Evolutionary conservation across 495 filamentous ascomycete species (phyloP).

Genomic region (Parathielavia appendiculata): DNA sequence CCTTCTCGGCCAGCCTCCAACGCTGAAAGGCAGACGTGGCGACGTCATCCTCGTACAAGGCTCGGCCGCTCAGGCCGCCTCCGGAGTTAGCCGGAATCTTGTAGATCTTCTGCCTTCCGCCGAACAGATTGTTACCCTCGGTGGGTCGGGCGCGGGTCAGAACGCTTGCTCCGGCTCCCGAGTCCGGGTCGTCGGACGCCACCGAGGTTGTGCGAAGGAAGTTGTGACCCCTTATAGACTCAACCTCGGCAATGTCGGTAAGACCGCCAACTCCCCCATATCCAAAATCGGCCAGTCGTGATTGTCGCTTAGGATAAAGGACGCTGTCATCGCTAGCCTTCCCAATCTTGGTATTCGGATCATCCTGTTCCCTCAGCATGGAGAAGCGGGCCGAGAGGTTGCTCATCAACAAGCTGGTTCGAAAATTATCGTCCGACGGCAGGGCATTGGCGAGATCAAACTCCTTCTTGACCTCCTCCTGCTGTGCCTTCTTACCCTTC

Average conservation of each 20-base stretch:
- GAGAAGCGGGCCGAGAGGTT: constrained; percentile 93
- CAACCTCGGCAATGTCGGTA: constrained; percentile 82
- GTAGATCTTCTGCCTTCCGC: constrained; percentile 93
- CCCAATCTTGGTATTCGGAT: constrained; percentile 77
- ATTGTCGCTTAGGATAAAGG: constrained; percentile 73
- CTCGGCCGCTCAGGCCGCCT: constrained; percentile 60
- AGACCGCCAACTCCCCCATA: constrained; percentile 51
- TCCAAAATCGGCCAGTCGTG: constrained; percentile 56
- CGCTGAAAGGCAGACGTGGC: constrained; percentile 74
- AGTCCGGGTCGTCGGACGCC: constrained; percentile 63
- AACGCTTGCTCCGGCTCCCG: constrained; percentile 53
- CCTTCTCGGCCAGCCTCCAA: constrained; percentile 52
- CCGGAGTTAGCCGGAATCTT: constrained; percentile 63
- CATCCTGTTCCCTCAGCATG: constrained; percentile 91
- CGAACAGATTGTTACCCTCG: constrained; percentile 92
- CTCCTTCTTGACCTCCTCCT: constrained; percentile 55
- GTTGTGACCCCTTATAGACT: constrained; percentile 60
- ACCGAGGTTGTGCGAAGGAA: constrained; percentile 49
- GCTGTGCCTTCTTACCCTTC: constrained; percentile 52
- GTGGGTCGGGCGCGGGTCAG: constrained; percentile 79
- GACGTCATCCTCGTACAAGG: constrained; percentile 82
- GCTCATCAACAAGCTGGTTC: constrained; percentile 95
- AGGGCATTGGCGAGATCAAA: constrained; percentile 70
- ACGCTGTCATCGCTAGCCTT: constrained; percentile 95
- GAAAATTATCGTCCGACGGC: constrained; percentile 82